Base-by-base conservation (phyloP, 2,329 filamentous ascomycete genomes). In the Colletotrichum falcatum region DNA sequence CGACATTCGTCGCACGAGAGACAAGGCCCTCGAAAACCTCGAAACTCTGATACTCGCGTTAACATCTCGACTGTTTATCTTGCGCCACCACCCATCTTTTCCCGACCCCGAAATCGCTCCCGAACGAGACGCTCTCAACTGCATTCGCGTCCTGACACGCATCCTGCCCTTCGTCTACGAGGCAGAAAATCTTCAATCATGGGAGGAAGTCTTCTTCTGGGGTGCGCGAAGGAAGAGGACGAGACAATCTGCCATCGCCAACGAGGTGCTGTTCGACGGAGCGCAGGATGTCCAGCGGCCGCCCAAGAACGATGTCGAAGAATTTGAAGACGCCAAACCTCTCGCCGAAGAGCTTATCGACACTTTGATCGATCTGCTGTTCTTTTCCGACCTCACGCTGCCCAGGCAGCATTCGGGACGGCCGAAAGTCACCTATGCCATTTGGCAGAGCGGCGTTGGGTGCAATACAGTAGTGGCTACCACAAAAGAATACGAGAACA, bases 201-300 rank as follows among this genome's bases (percentile, higher is more conserved):
- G 96, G 96, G 94, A 98, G 78, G 92, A 97, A 73, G 90, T 88
- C 72, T 97, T 99, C 86, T 98, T 99, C 78, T 98, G 96, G 96
- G 87, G 88, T 1, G 85, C 88, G 56, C 87, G 94, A 74, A 88
- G 89, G 80, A 94, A 91, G 82, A 90, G 88, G 79, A 94, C 89
- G 49, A 89, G 90, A 67, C 90, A 88, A 74, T 85, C 89, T 11
- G 85, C 87, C 72, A 86, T 93, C 61, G 87, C 90, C 48, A 89
- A 88, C 60, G 93, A 97, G 81, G 89, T 97, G 26, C 85, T 97
- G 30, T 97, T 97, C 76, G 95, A 97, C 77, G 94, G 93, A 78
- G 88, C 88, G 1, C 85, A 89, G 64, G 83, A 85, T 73, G 70
- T 65, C 30, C 63, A 63, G 35, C 55, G 46, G 35, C 65, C 54